Percentiles rank a stretch among this genome's conserved stretches.
Evolutionary conservation across 805 yeast genomes (phyloP).

Genomic region (Priceomyces haplophilus): DNA sequence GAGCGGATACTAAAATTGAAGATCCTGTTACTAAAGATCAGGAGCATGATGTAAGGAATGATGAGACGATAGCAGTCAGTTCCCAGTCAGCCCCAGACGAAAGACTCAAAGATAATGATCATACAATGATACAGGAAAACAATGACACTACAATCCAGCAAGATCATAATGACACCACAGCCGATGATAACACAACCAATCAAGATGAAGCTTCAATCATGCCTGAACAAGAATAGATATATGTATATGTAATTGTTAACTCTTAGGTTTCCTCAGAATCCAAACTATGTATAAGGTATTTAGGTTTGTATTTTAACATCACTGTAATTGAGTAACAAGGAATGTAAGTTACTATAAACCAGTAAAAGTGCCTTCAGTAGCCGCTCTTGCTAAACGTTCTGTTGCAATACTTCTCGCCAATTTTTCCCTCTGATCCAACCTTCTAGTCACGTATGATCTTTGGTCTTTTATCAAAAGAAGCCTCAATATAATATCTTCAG

Average conservation of each 20-base stretch:
- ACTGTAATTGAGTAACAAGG: neutral
- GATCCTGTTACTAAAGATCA: constrained; percentile 9
- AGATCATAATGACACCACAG: constrained; percentile 48
- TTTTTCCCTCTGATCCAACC: constrained; percentile 61
- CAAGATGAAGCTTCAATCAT: constrained; percentile 23
- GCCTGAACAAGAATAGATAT: constrained; percentile 12
- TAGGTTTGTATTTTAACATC: constrained; percentile 1
- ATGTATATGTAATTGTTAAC: constrained; percentile 1
- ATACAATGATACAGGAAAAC: constrained; percentile 40
- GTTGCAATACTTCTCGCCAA: constrained; percentile 54
- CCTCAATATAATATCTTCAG: constrained; percentile 71
- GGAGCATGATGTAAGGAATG: constrained; percentile 9
- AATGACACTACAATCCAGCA: constrained; percentile 48
- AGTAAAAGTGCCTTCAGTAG: constrained; percentile 38
- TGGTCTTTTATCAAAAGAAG: constrained; percentile 67
- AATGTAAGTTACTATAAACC: constrained; percentile 3
- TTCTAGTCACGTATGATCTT: constrained; percentile 51
- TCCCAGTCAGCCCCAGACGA: constrained; percentile 5
- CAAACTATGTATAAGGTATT: neutral
- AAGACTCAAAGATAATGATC: constrained; percentile 14
- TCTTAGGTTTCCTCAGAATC: neutral
- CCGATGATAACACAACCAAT: constrained; percentile 36
- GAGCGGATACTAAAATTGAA: constrained; percentile 6
- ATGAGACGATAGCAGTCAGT: constrained; percentile 9
- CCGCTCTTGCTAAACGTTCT: constrained; percentile 48